Evolutionary conservation across 202 grass and related monocot species (phyloP).

Genomic region (Brachypodium distachyon): DNA sequence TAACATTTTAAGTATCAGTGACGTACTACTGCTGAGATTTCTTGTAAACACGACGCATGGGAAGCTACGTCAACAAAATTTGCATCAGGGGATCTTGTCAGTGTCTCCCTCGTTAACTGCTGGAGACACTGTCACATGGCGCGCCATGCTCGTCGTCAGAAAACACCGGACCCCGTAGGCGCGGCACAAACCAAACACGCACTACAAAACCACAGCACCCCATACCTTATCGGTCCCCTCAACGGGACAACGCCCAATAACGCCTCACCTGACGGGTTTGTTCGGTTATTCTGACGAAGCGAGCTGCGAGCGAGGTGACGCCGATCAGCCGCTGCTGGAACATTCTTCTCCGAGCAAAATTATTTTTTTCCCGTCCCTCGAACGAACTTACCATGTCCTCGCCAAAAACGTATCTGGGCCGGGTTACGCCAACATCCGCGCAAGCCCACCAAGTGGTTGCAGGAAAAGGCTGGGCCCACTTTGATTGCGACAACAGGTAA

Average conservation of each 20-base stretch:
- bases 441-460: neutral
- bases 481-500: slow-evolving; percentile 24
- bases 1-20: no score
- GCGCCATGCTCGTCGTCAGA: neutral
- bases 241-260: neutral
- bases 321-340: no score
- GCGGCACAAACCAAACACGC: neutral
- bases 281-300: neutral
- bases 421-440: no score
- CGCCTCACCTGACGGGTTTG: neutral
- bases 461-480: neutral
- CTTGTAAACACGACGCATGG: no score
- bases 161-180: neutral
- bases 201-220: neutral
- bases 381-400: neutral
- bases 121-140: neutral
- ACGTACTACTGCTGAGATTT: no score
- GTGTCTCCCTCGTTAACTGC: neutral
- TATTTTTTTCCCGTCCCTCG: neutral
- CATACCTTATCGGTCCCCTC: neutral
- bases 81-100: no score
- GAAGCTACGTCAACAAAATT: no score
- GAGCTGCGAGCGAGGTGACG: no score
- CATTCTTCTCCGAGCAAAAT: no score
- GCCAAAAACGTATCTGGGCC: neutral